Percentiles rank a stretch among this genome's conserved stretches.
These are phyloP conservation scores for Picea sitchensis DNA, from an alignment of 75 land plant genomes.

Conservation along the genomic window DNA sequence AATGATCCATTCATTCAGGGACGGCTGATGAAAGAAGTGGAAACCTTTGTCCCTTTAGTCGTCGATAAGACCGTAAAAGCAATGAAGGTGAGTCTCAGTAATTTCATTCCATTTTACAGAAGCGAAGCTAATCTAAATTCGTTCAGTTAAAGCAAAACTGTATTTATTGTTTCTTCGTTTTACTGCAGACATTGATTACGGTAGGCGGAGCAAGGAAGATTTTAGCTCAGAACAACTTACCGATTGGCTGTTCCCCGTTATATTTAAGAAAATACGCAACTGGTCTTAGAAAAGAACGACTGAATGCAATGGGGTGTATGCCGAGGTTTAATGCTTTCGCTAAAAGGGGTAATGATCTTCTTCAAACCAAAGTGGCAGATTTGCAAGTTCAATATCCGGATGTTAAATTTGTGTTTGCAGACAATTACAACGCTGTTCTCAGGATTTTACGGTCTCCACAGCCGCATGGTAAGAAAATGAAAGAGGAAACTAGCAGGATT, in stretches of 20 bases:
- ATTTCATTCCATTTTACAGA: too few species aligned
- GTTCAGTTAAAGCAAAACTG: too few species aligned
- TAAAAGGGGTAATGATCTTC: not conserved
- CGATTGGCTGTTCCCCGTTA: not conserved
- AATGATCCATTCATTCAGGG: conserved; percentile 26
- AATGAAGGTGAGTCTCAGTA: not conserved
- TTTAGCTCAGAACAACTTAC: not conserved
- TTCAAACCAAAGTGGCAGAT: not conserved
- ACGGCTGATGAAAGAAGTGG: conserved; percentile 19
- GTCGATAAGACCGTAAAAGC: conserved; percentile 21
- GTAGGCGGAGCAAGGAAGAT: not conserved
- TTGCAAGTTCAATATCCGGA: not conserved
- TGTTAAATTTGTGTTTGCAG: not conserved
- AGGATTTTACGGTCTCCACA: not conserved
- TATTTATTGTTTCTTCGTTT: not conserved
- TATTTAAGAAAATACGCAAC: not conserved
- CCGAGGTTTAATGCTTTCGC: not conserved
- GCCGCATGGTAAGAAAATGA: not conserved
- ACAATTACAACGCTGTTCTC: not conserved
- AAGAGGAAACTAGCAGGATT: conserved; percentile 8
- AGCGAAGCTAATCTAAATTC: too few species aligned
- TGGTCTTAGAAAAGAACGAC: not conserved
- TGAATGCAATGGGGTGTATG: not conserved
- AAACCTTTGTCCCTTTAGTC: conserved; percentile 13
- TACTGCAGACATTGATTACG: not conserved